Conservation (phyloP, 108 stramenopile genomes). For the Nannochloropsis salina region DNA sequence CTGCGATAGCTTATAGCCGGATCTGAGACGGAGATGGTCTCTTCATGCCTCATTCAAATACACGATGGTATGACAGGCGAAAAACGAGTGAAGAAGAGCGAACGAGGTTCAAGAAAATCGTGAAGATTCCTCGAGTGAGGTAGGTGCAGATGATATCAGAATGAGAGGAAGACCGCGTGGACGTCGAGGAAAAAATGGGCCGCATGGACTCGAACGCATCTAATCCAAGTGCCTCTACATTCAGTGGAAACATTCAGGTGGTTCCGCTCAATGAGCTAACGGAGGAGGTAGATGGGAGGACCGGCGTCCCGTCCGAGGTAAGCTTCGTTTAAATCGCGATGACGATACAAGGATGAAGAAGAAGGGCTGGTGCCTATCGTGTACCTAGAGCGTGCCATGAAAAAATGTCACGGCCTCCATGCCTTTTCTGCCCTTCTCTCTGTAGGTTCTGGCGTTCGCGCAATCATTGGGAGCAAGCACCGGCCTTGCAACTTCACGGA, state of each 20-base stretch:
- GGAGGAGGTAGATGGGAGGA: not conserved
- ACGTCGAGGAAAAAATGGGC: too few relatives aligned
- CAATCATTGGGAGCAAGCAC: not conserved
- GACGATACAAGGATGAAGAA: not conserved
- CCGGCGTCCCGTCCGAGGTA: not conserved
- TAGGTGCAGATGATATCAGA: not conserved
- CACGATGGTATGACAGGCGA: too few relatives aligned
- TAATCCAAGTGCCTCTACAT: not conserved
- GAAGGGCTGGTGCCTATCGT: not conserved
- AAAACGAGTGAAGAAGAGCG: too few relatives aligned
- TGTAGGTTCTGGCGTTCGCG: slow-evolving; percentile 8
- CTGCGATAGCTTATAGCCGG: too few relatives aligned
- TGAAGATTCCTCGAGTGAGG: not conserved
- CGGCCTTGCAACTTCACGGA: not conserved
- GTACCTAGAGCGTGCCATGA: too few relatives aligned
- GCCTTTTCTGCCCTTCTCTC: not conserved
- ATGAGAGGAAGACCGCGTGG: not conserved
- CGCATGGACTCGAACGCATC: not conserved
- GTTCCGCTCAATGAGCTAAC: not conserved
- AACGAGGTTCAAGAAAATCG: too few relatives aligned
- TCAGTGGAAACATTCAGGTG: not conserved
- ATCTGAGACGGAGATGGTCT: too few relatives aligned
- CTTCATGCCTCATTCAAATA: too few relatives aligned
- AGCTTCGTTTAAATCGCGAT: not conserved
- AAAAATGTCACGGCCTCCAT: too few relatives aligned